Conservation (phyloP, 768 basidiomycete species). For the Pulveroboletus frians region DNA sequence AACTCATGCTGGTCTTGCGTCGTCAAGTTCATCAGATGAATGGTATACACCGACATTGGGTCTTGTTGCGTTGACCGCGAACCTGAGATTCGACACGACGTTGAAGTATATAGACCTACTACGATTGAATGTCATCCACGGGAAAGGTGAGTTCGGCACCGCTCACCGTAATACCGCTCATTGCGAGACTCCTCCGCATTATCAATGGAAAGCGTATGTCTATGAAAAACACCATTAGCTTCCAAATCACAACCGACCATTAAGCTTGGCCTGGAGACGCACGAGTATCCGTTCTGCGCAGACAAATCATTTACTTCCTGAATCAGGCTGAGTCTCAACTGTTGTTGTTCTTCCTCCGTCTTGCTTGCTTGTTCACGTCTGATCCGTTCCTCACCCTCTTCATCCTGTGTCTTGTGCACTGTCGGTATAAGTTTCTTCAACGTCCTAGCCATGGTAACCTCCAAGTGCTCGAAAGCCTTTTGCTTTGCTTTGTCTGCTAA, state of each 20-base stretch:
- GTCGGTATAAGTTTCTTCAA: constrained; percentile 7
- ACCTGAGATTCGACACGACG: constrained; percentile 7
- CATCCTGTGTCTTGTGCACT: constrained; percentile 10
- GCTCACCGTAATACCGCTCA: neutral
- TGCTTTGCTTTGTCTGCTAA: neutral
- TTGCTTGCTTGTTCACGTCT: neutral
- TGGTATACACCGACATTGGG: constrained; percentile 17
- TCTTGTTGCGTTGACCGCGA: constrained; percentile 15
- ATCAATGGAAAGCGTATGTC: constrained; percentile 10
- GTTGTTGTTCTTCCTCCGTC: constrained; percentile 6
- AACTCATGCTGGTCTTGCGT: constrained; percentile 28
- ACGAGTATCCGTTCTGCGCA: constrained; percentile 1
- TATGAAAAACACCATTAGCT: neutral
- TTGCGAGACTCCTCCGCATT: constrained; percentile 1
- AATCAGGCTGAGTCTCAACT: constrained; percentile 17
- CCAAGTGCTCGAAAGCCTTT: neutral
- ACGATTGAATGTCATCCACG: neutral
- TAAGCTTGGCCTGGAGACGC: neutral
- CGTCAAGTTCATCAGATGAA: constrained; percentile 28
- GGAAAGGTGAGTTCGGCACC: neutral
- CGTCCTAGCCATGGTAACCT: neutral
- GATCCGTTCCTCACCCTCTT: neutral
- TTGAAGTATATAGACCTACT: neutral
- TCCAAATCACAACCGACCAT: neutral
- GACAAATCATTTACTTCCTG: constrained; percentile 16